phyloP scores from a whole-genome alignment of 1,284 basidiomycete genomes.

The Melampsora abietis-canadensis region DNA sequence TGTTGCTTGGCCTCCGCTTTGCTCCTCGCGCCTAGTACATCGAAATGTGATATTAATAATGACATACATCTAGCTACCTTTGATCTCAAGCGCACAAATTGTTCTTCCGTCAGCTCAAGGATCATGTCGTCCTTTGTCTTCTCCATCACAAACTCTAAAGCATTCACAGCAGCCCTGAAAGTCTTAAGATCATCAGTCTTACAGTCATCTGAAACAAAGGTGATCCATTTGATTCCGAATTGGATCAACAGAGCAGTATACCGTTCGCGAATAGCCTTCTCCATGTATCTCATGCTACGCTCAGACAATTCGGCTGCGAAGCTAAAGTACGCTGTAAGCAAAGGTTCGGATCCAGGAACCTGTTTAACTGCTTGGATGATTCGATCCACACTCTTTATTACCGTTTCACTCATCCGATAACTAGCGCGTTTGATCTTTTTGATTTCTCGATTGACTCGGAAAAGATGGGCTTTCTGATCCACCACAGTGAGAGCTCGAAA shows the following conservation, averaged over 20 bases:
- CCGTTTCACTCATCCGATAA: conserved; percentile 84
- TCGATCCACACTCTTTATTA: conserved; percentile 78
- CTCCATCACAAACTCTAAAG: conserved; percentile 86
- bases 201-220: conserved; percentile 97
- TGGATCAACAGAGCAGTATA: conserved; percentile 80
- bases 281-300: conserved; percentile 82
- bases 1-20: conserved; percentile 71
- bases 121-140: conserved; percentile 88
- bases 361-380: conserved; percentile 61
- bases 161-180: conserved; percentile 97
- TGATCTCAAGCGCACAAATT: conserved; percentile 81
- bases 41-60: conserved; percentile 92
- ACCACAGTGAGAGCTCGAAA: conserved; percentile 55
- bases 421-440: conserved; percentile 84
- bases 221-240: conserved; percentile 92
- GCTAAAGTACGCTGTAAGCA: conserved; percentile 91
- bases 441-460: conserved; percentile 80
- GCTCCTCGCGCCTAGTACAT: conserved; percentile 89
- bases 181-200: conserved; percentile 93
- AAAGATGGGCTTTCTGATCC: conserved; percentile 88
- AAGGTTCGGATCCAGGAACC: conserved; percentile 70
- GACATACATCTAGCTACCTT: conserved; percentile 97
- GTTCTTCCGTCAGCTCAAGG: conserved; percentile 76
- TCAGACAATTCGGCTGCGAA: conserved; percentile 95
- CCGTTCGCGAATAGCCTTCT: conserved; percentile 65